phyloP scores from a whole-genome alignment of 2,329 filamentous ascomycete genomes.

The Colletotrichum siamense region DNA sequence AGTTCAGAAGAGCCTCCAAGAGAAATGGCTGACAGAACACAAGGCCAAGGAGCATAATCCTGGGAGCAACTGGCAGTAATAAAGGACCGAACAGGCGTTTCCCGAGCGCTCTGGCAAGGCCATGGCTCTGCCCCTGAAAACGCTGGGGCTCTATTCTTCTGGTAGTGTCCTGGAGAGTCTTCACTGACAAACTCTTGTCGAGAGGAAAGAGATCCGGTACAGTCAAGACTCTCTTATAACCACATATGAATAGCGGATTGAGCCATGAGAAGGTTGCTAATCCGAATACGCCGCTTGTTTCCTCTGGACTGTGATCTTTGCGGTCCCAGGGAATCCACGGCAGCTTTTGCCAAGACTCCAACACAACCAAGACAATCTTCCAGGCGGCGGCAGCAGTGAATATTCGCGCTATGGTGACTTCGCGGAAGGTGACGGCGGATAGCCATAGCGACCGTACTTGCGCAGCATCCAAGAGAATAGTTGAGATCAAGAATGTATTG shows the following conservation, averaged over 20 bases:
- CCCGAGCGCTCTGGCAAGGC: conserved; percentile 30
- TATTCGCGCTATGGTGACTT: neutral
- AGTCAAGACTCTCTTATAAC: conserved; percentile 33
- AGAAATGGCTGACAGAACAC: conserved; percentile 45
- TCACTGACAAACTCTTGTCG: neutral
- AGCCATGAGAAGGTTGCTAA: conserved; percentile 39
- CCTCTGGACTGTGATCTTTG: conserved; percentile 39
- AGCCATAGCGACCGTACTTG: neutral
- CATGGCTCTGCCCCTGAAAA: conserved; percentile 23
- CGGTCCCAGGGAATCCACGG: neutral
- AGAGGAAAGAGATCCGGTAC: conserved; percentile 33
- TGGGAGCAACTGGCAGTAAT: conserved; percentile 37
- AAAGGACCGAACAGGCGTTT: conserved; percentile 34
- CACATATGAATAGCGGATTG: conserved; percentile 35
- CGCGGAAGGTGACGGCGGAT: neutral
- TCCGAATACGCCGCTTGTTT: conserved; percentile 34
- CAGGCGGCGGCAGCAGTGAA: conserved; percentile 24
- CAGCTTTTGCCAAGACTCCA: conserved; percentile 27
- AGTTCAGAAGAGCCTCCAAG: conserved; percentile 33
- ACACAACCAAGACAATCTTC: conserved; percentile 23
- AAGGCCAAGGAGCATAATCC: conserved; percentile 34
- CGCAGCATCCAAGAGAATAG: neutral
- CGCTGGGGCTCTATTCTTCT: neutral
- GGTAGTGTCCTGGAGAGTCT: neutral
- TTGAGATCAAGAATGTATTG: neutral